phyloP scores from a whole-genome alignment of 1,284 basidiomycete species.

The Farysia itapuensis region DNA sequence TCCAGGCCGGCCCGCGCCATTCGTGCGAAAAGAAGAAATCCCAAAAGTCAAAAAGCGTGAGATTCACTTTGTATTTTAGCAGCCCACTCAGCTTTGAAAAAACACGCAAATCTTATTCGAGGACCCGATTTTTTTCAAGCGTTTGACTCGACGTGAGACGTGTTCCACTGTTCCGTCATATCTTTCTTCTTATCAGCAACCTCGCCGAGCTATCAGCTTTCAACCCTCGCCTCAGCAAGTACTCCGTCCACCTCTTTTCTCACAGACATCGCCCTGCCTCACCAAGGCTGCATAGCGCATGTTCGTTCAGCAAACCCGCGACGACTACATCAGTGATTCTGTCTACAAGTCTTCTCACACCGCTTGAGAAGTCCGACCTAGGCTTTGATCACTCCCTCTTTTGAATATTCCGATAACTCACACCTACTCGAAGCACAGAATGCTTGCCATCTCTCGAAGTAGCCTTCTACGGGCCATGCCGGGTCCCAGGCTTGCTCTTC shows the following conservation, averaged over 20 bases:
- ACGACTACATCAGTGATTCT: conserved; percentile 57
- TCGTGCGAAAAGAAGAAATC: too few relatives aligned
- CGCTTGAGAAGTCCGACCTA: conserved; percentile 25
- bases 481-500: conserved; percentile 2
- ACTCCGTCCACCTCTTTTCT: conserved; percentile 16
- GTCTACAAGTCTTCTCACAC: conserved; percentile 46
- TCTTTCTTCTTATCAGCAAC: background rate
- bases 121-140: too few relatives aligned
- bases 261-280: too few relatives aligned
- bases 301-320: conserved; percentile 51
- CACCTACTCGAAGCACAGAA: conserved; percentile 4
- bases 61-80: too few relatives aligned
- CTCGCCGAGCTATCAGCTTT: background rate
- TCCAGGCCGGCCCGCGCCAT: too few relatives aligned
- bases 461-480: conserved; percentile 11
- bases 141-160: too few relatives aligned
- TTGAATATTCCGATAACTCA: background rate
- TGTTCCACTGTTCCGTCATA: too few relatives aligned
- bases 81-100: too few relatives aligned
- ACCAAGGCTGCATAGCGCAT: conserved; percentile 45
- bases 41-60: too few relatives aligned
- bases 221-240: background rate
- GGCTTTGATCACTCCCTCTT: background rate
- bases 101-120: too few relatives aligned
- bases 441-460: conserved; percentile 33